phyloP scores from a whole-genome alignment of 768 basidiomycete species.

The Hydnum rufescens region DNA sequence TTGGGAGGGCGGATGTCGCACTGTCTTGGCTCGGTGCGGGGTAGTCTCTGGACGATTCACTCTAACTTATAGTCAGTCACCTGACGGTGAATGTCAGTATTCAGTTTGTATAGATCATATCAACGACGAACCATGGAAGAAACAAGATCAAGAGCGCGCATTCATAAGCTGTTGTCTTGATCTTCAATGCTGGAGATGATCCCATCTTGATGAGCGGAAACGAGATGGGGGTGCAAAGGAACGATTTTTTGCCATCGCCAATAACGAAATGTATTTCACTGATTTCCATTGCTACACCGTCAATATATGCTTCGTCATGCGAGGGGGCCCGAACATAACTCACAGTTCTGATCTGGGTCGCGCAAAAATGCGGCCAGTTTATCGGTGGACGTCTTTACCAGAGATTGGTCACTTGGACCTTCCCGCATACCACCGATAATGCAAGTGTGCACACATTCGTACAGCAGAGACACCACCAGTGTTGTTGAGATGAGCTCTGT shows the following conservation, averaged over 20 bases:
- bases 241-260: conserved; percentile 94
- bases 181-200: conserved; percentile 82
- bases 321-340: conserved; percentile 16
- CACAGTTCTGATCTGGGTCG: conserved; percentile 90
- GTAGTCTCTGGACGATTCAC: conserved; percentile 71
- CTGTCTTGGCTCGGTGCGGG: conserved; percentile 36
- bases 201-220: conserved; percentile 80
- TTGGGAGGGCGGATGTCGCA: conserved; percentile 27
- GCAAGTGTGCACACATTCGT: conserved; percentile 96
- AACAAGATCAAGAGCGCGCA: conserved; percentile 86
- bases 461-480: conserved; percentile 82
- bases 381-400: conserved; percentile 78
- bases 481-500: conserved; percentile 92
- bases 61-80: conserved; percentile 70
- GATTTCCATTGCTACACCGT: background rate
- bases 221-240: conserved; percentile 71
- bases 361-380: conserved; percentile 84
- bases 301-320: conserved; percentile 1
- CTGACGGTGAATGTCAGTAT: conserved; percentile 22
- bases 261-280: conserved; percentile 95
- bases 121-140: conserved; percentile 59
- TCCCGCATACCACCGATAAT: conserved; percentile 94
- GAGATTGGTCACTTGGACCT: conserved; percentile 47
- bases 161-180: conserved; percentile 84
- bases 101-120: background rate